Evolutionary conservation across 2,329 filamentous ascomycete genomes (phyloP), one percentile per base, ranked within the genome.

Genomic region (Nothophaeocryptopus gaeumannii): DNA sequence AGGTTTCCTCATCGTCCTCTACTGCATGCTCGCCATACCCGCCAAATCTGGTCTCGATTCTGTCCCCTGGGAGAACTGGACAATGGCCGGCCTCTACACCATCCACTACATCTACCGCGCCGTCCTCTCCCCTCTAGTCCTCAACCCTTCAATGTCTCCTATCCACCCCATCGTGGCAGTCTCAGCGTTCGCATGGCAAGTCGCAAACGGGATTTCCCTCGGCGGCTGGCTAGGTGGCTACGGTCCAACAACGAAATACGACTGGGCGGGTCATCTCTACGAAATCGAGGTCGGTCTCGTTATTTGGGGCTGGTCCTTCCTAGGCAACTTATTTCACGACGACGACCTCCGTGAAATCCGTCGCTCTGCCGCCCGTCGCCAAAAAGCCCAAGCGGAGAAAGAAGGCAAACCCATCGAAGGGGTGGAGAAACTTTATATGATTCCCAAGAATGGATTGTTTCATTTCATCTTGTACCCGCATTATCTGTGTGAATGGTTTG

Each of bases 401-500:
- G 66, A 74, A 26, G 71, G 70, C 12, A 75, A 73, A 58, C 58
- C 73, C 20, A 58, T 68, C 30, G 68, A 77, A 51, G 76, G 75
- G 12, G 83, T 88, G 54, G 80, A 87, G 39, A 95, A 93, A 72
- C 81, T 95, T 54, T 97, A 97, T 68, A 83, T 88, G 72, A 81
- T 99, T 45, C 93, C 93, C 0, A 76, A 88, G 64, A 85, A 85
- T 43, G 90, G 91, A 0, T 72, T 96, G 42, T 99, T 97, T 72
- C 77, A 79, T 58, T 85, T 84, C 63, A 81, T 96, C 65, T 78
- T 97, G 51, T 96, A 86, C 69, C 90, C 93, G 58, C 93, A 99
- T 69, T 99, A 96, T 69, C 77, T 95, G n/a, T 87, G 85, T 66
- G 93, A 99, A 73, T 99, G 93, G 93, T 68, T 96, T 45, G 93